phyloP scores from a whole-genome alignment of 1,284 basidiomycete genomes.

The Takashimella tepidaria region DNA sequence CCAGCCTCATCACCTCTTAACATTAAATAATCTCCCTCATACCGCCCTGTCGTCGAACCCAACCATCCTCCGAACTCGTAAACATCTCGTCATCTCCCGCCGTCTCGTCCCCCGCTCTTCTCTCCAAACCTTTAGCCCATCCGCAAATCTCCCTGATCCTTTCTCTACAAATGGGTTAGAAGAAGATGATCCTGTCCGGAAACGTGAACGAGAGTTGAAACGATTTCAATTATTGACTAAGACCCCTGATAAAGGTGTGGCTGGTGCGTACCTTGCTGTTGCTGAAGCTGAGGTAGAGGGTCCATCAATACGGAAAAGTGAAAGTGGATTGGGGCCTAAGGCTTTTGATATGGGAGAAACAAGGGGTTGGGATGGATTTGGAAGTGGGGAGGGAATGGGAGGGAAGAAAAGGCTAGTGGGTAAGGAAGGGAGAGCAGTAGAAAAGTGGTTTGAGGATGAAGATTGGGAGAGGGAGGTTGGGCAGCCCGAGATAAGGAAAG shows the following conservation, averaged over 20 bases:
- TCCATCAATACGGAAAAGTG: conserved; percentile 9
- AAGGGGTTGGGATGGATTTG: conserved; percentile 2
- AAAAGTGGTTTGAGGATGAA: conserved; percentile 32
- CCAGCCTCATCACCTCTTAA: conserved; percentile 32
- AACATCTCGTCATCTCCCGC: conserved; percentile 9
- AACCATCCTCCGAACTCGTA: conserved; percentile 17
- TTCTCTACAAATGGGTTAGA: neutral
- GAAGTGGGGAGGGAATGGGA: conserved; percentile 16
- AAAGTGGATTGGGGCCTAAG: neutral
- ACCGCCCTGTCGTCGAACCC: conserved; percentile 21
- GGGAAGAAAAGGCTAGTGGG: conserved; percentile 1
- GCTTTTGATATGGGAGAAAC: neutral
- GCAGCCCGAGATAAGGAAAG: conserved; percentile 7
- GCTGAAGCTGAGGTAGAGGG: conserved; percentile 5
- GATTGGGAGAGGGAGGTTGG: conserved; percentile 27
- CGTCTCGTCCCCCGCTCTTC: conserved; percentile 10
- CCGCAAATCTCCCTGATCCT: neutral
- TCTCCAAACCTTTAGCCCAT: neutral
- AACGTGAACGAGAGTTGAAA: conserved; percentile 26
- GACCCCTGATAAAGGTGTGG: conserved; percentile 28
- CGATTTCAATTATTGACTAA: conserved; percentile 44
- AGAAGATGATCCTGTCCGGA: conserved; percentile 15
- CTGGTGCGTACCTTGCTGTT: conserved; percentile 25
- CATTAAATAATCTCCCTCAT: conserved; percentile 28
- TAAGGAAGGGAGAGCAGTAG: conserved; percentile 25